Base-by-base conservation (phyloP, 805 yeast species). In the Wickerhamiella qilinensis region DNA sequence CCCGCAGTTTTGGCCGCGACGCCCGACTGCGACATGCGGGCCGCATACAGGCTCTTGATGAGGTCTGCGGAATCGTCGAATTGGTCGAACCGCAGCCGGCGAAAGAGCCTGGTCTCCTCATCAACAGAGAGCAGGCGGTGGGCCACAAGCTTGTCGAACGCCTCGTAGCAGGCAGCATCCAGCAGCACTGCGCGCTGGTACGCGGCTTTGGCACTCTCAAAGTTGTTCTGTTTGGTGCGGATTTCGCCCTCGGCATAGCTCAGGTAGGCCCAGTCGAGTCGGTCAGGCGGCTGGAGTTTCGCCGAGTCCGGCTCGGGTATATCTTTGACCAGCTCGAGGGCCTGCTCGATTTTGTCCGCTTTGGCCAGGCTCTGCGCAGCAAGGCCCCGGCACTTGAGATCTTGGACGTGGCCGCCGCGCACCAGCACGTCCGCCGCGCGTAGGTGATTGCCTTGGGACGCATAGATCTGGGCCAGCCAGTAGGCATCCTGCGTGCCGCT, bases 401-500 rank as follows among this genome's bases (percentile, higher is more conserved):
- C 64, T 21, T 63, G 67, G 43, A 73, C 71, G 46, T 68, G 73
- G 38, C 68, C 72, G 25, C 67, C 64, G 12, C 72, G 67, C 15
- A 73, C 58, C 17, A 88, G 64, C 31, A 86, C 57, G 45, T 75
- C 76, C 38, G 84, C 70, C 2, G 93, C 95, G 25, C 95, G 65
- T 30, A 77, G 68, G 56, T 73, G 85, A 52, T 80, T 73, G 9
- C 88, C 88, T 40, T 73, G 73, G 40, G 75, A 64, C 56, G 74
- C 83, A 55, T 79, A 75, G 3, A 81, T 93, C 60, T 88, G 95
- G 0, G 94, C 95, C 22, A 88, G 65, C 95, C 96, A 86, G 57
- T 84, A 88, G 9, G 95, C 95, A 55, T 88, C 97, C 51, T 78
- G 82, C 12, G 94, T 80, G 52, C 86, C 95, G 42, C 51, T 68